Percentiles rank a stretch among this genome's conserved stretches.
Evolutionary conservation across 2,329 filamentous ascomycete species (phyloP).

Genomic region (Talaromyces sp.): DNA sequence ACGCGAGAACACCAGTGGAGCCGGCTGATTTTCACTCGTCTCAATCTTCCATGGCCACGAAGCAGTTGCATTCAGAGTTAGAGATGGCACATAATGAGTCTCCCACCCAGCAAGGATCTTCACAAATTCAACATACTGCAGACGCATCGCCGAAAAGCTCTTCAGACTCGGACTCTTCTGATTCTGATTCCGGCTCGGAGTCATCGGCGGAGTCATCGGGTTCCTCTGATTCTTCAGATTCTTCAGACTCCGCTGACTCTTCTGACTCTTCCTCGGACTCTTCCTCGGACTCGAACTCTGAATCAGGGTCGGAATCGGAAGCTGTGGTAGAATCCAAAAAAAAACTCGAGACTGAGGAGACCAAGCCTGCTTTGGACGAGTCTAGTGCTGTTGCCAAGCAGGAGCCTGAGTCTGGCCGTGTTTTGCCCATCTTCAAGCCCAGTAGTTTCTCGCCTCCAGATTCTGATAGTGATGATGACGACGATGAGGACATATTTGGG

Average conservation of each 20-base stretch:
- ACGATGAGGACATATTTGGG: neutral
- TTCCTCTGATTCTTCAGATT: constrained; percentile 3
- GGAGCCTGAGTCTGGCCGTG: neutral
- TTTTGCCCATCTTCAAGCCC: neutral
- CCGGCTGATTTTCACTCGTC: neutral
- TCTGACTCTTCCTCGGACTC: constrained; percentile 7
- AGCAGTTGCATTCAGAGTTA: neutral
- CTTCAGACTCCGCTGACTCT: neutral
- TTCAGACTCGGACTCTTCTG: neutral
- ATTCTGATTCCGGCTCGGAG: constrained; percentile 3
- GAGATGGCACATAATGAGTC: neutral
- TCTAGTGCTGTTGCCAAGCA: neutral
- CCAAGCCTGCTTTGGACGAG: no score
- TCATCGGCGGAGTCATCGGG: no score
- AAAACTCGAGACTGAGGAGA: neutral
- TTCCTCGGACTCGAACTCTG: constrained; percentile 14
- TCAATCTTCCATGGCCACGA: neutral
- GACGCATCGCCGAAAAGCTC: neutral
- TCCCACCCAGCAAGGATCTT: neutral
- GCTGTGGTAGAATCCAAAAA: neutral
- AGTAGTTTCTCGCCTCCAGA: neutral
- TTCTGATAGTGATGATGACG: neutral
- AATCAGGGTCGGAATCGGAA: neutral
- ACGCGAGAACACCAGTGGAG: neutral
- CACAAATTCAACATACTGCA: neutral